Conservation (phyloP, 1,284 basidiomycete genomes). For the Exsudoporus floridanus region DNA sequence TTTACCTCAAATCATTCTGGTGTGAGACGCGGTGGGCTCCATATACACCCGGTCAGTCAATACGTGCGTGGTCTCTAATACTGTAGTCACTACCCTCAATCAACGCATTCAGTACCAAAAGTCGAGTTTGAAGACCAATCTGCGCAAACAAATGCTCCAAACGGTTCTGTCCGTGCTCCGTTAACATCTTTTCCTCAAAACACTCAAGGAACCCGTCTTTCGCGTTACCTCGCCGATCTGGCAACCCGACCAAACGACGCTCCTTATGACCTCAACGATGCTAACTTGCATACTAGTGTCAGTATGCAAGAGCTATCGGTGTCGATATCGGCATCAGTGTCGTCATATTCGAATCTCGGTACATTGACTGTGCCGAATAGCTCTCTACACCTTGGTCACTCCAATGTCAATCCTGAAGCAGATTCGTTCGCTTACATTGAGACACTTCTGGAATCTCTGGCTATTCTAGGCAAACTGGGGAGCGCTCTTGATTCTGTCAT, state of each 20-base stretch:
- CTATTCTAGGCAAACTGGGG: conserved; percentile 87
- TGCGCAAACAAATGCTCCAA: conserved; percentile 26
- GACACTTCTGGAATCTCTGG: conserved; percentile 88
- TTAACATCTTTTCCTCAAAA: conserved; percentile 35
- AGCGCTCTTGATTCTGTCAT: conserved; percentile 81
- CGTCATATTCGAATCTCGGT: conserved; percentile 28
- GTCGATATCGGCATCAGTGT: conserved; percentile 31
- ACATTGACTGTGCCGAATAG: conserved; percentile 16
- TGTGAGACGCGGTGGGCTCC: conserved; percentile 90
- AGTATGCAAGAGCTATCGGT: conserved; percentile 29
- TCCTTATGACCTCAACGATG: conserved; percentile 68
- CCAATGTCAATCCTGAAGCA: conserved; percentile 73
- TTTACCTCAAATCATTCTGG: conserved; percentile 98
- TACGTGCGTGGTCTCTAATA: conserved; percentile 49
- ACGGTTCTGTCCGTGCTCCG: conserved; percentile 34
- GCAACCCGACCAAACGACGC: conserved; percentile 79
- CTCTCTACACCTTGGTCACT: conserved; percentile 17
- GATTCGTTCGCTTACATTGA: conserved; percentile 96
- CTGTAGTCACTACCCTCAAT: conserved; percentile 7
- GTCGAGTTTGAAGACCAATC: conserved; percentile 59
- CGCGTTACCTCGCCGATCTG: conserved; percentile 70
- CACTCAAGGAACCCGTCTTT: conserved; percentile 47
- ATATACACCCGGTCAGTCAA: conserved; percentile 79
- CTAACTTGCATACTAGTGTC: conserved; percentile 38
- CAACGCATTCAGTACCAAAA: conserved; percentile 46